A percentile compares a stretch with the other conserved stretches of the same genome.
Conservation (phyloP, 257 asterid genomes). For the Plectranthus barbatus region DNA sequence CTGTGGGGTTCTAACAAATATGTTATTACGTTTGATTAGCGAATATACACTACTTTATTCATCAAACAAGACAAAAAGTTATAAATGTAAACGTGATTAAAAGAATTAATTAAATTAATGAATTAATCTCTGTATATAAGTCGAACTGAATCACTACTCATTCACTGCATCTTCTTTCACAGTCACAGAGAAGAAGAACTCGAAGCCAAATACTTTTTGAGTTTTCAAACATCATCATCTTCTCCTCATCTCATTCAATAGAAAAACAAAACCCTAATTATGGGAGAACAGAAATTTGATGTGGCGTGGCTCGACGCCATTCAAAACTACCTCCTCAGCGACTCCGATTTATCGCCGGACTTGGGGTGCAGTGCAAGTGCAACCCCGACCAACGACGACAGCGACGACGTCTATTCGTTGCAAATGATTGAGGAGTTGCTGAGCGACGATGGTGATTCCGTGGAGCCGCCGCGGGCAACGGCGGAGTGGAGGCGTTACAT, state of each 20-base stretch:
- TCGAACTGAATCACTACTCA: too few species aligned
- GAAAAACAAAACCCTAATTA: background rate
- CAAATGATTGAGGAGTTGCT: slow-evolving; percentile 13
- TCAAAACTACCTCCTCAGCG: slow-evolving; percentile 15
- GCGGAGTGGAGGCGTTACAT: slow-evolving; percentile 30
- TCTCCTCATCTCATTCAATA: background rate
- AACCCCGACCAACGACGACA: background rate
- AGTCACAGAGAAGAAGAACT: background rate
- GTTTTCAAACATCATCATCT: too few species aligned
- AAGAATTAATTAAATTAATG: background rate
- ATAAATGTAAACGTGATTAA: background rate
- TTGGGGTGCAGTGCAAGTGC: background rate
- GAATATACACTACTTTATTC: background rate
- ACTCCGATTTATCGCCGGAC: background rate
- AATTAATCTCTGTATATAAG: background rate
- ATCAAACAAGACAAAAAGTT: background rate
- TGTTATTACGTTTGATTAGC: background rate
- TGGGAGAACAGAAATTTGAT: slow-evolving; percentile 14
- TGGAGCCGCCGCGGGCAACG: background rate
- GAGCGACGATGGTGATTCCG: background rate
- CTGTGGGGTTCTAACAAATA: background rate
- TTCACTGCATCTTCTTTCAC: background rate
- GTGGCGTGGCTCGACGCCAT: slow-evolving; percentile 1
- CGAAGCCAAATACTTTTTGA: background rate
- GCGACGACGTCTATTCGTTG: background rate